A percentile compares a stretch with the other conserved stretches of the same genome.
These are phyloP conservation scores for Elsinoe fawcettii DNA, from an alignment of 2,329 filamentous ascomycete genomes.

Conservation along the genomic window DNA sequence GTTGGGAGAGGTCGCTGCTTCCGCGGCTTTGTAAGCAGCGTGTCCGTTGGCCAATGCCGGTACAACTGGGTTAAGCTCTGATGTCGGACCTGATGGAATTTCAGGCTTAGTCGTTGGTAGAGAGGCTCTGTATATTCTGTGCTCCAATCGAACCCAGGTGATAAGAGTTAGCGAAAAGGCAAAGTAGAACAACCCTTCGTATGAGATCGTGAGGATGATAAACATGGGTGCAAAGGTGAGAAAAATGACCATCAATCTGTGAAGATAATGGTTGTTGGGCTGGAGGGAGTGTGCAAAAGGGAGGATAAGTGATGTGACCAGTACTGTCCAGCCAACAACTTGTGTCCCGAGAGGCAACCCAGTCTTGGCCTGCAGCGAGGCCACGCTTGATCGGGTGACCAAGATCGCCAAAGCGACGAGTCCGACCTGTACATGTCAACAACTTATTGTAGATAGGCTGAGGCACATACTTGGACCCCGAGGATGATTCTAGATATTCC, in stretches of 20 bases:
- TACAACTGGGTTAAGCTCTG: conserved; percentile 26
- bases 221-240: conserved; percentile 88
- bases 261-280: conserved; percentile 80
- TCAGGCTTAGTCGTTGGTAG: conserved; percentile 21
- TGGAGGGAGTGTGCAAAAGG: conserved; percentile 74
- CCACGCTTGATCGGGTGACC: conserved; percentile 78
- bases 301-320: conserved; percentile 67
- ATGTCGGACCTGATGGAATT: conserved; percentile 21
- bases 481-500: conserved; percentile 52
- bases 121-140: conserved; percentile 52
- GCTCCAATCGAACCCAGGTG: conserved; percentile 87
- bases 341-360: conserved; percentile 85
- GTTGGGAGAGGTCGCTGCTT: conserved; percentile 21
- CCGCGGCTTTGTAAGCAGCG: conserved; percentile 26
- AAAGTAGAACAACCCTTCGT: conserved; percentile 93
- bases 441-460: conserved; percentile 10
- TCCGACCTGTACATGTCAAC: conserved; percentile 49
- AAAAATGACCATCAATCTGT: conserved; percentile 82
- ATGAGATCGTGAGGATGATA: conserved; percentile 93
- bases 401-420: conserved; percentile 72
- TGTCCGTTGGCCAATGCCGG: conserved; percentile 31
- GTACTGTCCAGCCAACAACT: conserved; percentile 71
- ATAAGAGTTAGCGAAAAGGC: conserved; percentile 75
- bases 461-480: conserved; percentile 52
- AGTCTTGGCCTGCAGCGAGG: conserved; percentile 74